Evolutionary conservation across 306 rosid species (phyloP).

Genomic region (Geum urbanum): DNA sequence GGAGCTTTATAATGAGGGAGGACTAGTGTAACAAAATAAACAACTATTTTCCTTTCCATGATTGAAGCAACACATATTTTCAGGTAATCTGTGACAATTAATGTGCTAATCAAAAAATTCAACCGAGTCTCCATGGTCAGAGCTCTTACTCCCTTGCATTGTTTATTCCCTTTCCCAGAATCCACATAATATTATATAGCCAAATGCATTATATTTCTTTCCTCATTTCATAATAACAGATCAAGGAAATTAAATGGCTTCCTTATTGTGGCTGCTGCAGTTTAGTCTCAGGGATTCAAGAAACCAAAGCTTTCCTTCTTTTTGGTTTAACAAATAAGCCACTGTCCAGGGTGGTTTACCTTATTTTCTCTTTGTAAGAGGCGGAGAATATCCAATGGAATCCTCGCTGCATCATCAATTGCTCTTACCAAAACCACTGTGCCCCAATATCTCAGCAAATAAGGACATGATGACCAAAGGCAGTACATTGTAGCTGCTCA

Average conservation of each 20-base stretch:
- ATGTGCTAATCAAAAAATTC: conserved; percentile 15
- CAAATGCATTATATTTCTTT: neutral
- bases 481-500: neutral
- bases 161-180: conserved; percentile 9
- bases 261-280: neutral
- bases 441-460: neutral
- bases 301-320: neutral
- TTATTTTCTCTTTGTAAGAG: conserved; percentile 9
- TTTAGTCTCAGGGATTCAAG: neutral
- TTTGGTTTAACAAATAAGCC: neutral
- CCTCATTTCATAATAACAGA: neutral
- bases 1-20: conserved; percentile 10
- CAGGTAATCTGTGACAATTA: conserved; percentile 9
- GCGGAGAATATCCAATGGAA: conserved; percentile 29
- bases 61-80: conserved; percentile 3
- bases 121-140: conserved; percentile 5
- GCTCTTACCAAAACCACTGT: conserved; percentile 2
- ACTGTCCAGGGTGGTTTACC: conserved; percentile 6
- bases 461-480: too few relatives aligned
- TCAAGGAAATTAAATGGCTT: conserved; percentile 12
- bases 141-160: conserved; percentile 11
- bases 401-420: conserved; percentile 7
- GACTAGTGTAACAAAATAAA: neutral
- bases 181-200: neutral
- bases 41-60: neutral